These are phyloP conservation scores for Diplodia sapinea DNA, from an alignment of 2,329 filamentous ascomycete genomes.

Conservation along the genomic window DNA sequence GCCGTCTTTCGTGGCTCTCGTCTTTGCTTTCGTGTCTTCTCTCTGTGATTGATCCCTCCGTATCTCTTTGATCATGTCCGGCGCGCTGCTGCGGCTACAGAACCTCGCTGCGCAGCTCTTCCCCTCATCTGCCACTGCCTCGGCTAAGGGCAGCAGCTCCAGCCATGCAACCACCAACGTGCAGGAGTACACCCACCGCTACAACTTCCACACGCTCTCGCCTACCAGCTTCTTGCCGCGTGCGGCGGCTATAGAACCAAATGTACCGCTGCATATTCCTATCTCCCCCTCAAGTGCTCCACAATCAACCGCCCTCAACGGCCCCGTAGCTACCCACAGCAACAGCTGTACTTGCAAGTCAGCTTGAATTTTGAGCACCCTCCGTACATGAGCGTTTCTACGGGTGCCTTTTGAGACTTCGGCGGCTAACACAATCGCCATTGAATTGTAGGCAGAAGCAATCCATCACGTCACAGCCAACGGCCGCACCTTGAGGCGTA, in stretches of 20 bases:
- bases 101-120: slow-evolving; percentile 47
- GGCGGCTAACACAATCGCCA: slow-evolving; percentile 1
- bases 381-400: background rate
- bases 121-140: slow-evolving; percentile 37
- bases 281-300: background rate
- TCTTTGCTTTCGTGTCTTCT: background rate
- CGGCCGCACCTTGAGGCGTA: slow-evolving; percentile 72
- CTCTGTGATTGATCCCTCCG: background rate
- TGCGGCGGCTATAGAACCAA: slow-evolving; percentile 84
- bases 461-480: slow-evolving; percentile 86
- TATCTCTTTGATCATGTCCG: background rate
- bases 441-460: slow-evolving; percentile 66
- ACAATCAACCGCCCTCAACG: background rate
- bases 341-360: background rate
- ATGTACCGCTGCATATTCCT: slow-evolving; percentile 54
- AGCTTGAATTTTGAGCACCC: background rate
- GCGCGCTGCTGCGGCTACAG: slow-evolving; percentile 40
- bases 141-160: slow-evolving; percentile 43
- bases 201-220: slow-evolving; percentile 77
- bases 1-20: background rate
- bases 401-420: background rate
- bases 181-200: slow-evolving; percentile 52
- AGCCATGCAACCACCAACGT: slow-evolving; percentile 44
- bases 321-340: background rate
- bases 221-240: slow-evolving; percentile 87